phyloP scores from a whole-genome alignment of 108 stramenopile genomes.

The Nitzschia sp. region DNA sequence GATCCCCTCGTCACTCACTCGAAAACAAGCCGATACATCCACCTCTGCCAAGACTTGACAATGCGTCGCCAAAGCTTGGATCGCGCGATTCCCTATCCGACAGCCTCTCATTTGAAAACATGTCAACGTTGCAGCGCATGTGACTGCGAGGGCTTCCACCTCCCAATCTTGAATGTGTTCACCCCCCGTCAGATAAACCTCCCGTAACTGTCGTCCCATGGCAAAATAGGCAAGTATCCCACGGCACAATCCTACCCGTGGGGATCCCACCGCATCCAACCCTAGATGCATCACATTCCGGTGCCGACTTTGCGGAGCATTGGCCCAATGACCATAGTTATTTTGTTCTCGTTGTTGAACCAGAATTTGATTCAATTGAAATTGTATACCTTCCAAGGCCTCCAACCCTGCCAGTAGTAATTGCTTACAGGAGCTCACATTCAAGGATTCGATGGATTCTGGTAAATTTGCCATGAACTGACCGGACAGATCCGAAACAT shows the following conservation, averaged over 20 bases:
- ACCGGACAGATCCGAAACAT: not conserved
- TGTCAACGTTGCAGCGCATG: constrained; percentile 29
- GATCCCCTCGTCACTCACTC: constrained; percentile 27
- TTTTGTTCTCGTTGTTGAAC: not conserved
- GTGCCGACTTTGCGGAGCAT: constrained; percentile 6
- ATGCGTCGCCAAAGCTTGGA: constrained; percentile 25
- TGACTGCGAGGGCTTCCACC: constrained; percentile 28
- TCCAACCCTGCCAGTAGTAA: constrained; percentile 4
- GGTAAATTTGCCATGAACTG: constrained; percentile 16
- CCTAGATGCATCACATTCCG: constrained; percentile 15
- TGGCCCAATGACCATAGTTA: not conserved
- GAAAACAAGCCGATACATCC: constrained; percentile 39
- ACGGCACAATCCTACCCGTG: constrained; percentile 15
- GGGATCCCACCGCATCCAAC: constrained; percentile 17
- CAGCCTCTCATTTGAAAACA: constrained; percentile 33
- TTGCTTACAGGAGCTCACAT: constrained; percentile 16
- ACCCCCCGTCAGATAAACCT: constrained; percentile 36
- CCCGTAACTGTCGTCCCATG: constrained; percentile 24
- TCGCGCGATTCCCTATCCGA: constrained; percentile 24
- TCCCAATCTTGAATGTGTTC: constrained; percentile 32
- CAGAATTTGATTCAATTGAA: not conserved
- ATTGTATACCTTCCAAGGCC: not conserved
- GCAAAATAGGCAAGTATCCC: constrained; percentile 28
- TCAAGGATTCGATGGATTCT: constrained; percentile 9
- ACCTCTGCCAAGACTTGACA: constrained; percentile 24